Base-by-base conservation (phyloP, 495 filamentous ascomycete genomes). In the Aspergillus biplanus region DNA sequence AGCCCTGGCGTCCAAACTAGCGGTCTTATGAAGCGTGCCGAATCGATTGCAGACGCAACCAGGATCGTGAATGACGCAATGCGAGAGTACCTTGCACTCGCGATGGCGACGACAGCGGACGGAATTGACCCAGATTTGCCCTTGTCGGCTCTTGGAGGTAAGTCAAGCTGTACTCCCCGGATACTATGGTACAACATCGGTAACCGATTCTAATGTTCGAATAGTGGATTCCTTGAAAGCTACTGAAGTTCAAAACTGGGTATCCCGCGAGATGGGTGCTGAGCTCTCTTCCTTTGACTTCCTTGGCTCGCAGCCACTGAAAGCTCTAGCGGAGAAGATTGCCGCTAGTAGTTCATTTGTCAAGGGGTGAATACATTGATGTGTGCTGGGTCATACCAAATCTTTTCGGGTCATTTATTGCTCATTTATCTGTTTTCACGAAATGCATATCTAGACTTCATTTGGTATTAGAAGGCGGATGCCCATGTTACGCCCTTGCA, bases 161-260 rank as follows among this genome's bases (percentile, higher is more conserved):
- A 32, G 68, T 59, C 21, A 27, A 27, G 21, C 21, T 27, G 21
- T 27, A 27, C 2, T 27, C 21, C 21, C 21, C 21, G 1, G 21
- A 27, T 27, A 27, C 21, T 27, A 1, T 27, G 21, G 21, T 27
- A 2, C 21, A 27, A 2, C 1, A 27, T 27, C 21, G 21, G 21
- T 27, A 27, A 27, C 21, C 2, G 21, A 44, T 44, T 11, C 7
- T 44, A 8, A 44, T 32, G n/a, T 15, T 57, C 21, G 62, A 67
- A 31, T 64, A 71, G 67, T 80, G 12, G 78, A 81, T 54, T 80
- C 77, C 2, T 64, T 81, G 15, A 71, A 76, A 34, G 75, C 71
- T 0, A 70, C 78, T 5, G 75, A 75, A 7, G 64, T 81, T 18
- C 69, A 71, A 16, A 78, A 77, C 48, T 81, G 78, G 78, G 63